phyloP scores from a whole-genome alignment of 2,329 filamentous ascomycete genomes.

The Elsinoe necatrix region DNA sequence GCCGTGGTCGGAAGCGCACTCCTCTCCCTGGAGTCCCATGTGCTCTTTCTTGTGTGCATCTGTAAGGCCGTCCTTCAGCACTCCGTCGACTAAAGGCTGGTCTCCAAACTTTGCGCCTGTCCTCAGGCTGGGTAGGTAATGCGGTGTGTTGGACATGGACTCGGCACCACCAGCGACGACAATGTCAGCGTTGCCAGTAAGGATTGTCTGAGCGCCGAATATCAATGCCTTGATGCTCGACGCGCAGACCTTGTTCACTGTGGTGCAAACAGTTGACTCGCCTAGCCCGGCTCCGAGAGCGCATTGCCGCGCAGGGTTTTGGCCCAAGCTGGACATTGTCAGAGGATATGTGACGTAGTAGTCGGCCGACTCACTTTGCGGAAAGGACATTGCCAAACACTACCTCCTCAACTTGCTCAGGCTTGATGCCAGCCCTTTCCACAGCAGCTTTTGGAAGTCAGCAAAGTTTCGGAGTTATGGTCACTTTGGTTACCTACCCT shows the following conservation, averaged over 20 bases:
- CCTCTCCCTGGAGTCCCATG: slow-evolving; percentile 89
- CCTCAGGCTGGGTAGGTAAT: slow-evolving; percentile 86
- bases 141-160: slow-evolving; percentile 96
- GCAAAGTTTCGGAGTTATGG: slow-evolving; percentile 15
- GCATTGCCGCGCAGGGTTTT: slow-evolving; percentile 93
- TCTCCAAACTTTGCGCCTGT: slow-evolving; percentile 90
- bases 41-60: slow-evolving; percentile 95
- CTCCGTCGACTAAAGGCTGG: slow-evolving; percentile 77
- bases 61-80: slow-evolving; percentile 88
- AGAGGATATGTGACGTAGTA: slow-evolving; percentile 15
- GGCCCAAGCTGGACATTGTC: slow-evolving; percentile 61
- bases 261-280: slow-evolving; percentile 74
- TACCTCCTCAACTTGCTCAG: slow-evolving; percentile 87
- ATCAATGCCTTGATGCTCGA: slow-evolving; percentile 91
- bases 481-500: slow-evolving; percentile 50
- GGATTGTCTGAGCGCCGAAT: slow-evolving; percentile 91
- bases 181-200: slow-evolving; percentile 86
- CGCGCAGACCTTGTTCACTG: slow-evolving; percentile 98
- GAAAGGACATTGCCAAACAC: slow-evolving; percentile 98
- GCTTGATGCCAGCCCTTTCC: slow-evolving; percentile 77
- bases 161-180: slow-evolving; percentile 92
- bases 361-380: slow-evolving; percentile 59
- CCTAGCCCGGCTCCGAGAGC: slow-evolving; percentile 80
- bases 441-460: slow-evolving; percentile 54
- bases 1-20: slow-evolving; percentile 76